Evolutionary conservation across 345 rosid species (phyloP).

Genomic region (Lepidium africanum): DNA sequence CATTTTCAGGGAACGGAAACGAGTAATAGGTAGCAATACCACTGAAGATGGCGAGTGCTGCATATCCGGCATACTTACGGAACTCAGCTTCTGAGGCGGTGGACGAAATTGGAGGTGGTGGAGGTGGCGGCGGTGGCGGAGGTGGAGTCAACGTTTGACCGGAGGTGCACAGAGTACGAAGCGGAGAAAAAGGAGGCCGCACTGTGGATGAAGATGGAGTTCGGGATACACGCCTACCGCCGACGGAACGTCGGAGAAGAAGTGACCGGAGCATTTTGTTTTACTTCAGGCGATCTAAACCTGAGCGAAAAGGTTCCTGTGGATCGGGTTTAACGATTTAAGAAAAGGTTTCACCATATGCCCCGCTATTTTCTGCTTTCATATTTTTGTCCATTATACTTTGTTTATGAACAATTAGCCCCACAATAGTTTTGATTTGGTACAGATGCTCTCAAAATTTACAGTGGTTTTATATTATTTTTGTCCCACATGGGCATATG

Average conservation of each 20-base stretch:
- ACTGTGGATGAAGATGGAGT: slow-evolving; percentile 11
- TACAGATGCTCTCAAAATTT: too few species aligned
- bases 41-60: slow-evolving; percentile 67
- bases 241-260: slow-evolving; percentile 42
- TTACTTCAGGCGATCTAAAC: slow-evolving; percentile 22
- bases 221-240: slow-evolving; percentile 14
- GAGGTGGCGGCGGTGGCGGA: slow-evolving; percentile 29
- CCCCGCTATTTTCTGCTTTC: background rate
- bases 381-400: background rate
- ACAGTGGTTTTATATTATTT: too few species aligned
- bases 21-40: slow-evolving; percentile 90
- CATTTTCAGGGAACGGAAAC: slow-evolving; percentile 67
- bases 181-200: slow-evolving; percentile 12
- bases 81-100: slow-evolving; percentile 56
- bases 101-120: slow-evolving; percentile 32
- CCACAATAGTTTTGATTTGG: background rate
- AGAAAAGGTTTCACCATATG: background rate
- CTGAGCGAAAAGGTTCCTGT: slow-evolving; percentile 9
- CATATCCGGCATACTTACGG: slow-evolving; percentile 75
- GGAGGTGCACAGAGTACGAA: slow-evolving; percentile 34
- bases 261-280: slow-evolving; percentile 49
- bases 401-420: background rate
- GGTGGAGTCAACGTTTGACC: slow-evolving; percentile 24
- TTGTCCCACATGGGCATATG: background rate
- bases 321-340: slow-evolving; percentile 11